Evolutionary conservation across 345 rosid genomes (phyloP), one percentile per base, ranked within the genome.

Genomic region (Salix purpurea): DNA sequence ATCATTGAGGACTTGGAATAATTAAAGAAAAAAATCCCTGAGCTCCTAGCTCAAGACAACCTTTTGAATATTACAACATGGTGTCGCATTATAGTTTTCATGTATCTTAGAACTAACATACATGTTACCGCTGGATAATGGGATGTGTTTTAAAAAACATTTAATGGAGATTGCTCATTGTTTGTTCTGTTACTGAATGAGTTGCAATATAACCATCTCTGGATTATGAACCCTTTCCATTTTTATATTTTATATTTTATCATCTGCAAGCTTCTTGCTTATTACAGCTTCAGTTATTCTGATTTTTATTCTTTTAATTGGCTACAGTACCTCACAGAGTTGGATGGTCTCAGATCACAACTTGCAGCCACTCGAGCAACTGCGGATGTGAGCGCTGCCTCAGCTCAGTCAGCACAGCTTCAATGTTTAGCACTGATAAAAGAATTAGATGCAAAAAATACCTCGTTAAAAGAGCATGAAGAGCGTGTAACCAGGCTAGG

Each of bases 351-450:
- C 44, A 86, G 85, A 85, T 87, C 87, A 32, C 93, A 93, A 81
- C 86, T 96, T 75, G 84, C 81, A 73, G 83, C 81, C 70, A 83
- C 97, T 65, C 87, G 85, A 73, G 91, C 89, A 66, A 90, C 91
- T n/a, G 96, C 97, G 26, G 91, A 91, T 76, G 88, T 86, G 77
- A 93, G 92, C 82, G 92, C 91, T 67, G 82, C 88, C 71, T 91
- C 97, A 4, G 97, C 99, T n/a, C 88, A 89, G 76, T 84, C 94
- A 37, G 92, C 89, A 1, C 90, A 91, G 83, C 86, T 90, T 75
- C 97, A 89, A 65, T 93, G 97, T 69, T 77, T 78, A 30, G 74
- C 84, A 9, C 84, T 91, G 74, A 19, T 88, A 23, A 87, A 87
- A 76, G 96, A 95, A 37, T 78, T 93, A 71, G 90, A 90, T 11